Conservation (phyloP, 108 stramenopile genomes). For the Licmophora abbreviata region DNA sequence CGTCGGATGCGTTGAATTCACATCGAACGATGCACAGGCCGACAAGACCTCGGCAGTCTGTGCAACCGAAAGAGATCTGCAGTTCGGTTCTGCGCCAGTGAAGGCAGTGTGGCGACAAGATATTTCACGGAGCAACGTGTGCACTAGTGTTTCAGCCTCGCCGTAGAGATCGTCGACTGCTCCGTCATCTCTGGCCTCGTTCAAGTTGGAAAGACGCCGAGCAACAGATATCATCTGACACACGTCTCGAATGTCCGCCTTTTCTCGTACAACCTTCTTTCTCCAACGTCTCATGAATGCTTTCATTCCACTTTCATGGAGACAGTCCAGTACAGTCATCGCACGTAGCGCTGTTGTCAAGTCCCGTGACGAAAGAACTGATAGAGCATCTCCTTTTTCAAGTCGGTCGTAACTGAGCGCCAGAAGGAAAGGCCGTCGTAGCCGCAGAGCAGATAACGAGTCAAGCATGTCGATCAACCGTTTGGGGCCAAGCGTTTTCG, state of each 20-base stretch:
- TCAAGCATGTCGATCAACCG: constrained; percentile 6
- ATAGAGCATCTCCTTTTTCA: constrained; percentile 11
- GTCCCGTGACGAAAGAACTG: background rate
- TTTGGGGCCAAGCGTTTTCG: background rate
- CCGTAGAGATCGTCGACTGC: too few species aligned
- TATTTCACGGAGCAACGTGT: too few species aligned
- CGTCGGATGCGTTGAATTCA: background rate
- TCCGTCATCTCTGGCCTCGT: too few species aligned
- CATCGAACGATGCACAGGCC: background rate
- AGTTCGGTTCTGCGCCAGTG: background rate
- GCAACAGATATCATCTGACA: constrained; percentile 14
- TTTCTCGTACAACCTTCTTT: constrained; percentile 14
- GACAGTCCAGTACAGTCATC: background rate
- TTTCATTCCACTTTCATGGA: background rate
- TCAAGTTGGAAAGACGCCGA: constrained; percentile 3
- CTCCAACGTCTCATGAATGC: constrained; percentile 25
- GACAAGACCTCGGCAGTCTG: constrained; percentile 1
- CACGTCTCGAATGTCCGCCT: constrained; percentile 15
- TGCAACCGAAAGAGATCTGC: background rate
- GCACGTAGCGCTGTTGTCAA: background rate
- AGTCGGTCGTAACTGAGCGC: constrained; percentile 3
- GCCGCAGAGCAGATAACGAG: background rate
- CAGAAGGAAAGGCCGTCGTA: background rate
- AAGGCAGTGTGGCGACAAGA: background rate
- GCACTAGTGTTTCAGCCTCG: too few species aligned